Percentiles rank a stretch among this genome's conserved stretches.
Evolutionary conservation across 805 yeast species (phyloP).

Genomic region (Isabelozyma pseudorhagii): DNA sequence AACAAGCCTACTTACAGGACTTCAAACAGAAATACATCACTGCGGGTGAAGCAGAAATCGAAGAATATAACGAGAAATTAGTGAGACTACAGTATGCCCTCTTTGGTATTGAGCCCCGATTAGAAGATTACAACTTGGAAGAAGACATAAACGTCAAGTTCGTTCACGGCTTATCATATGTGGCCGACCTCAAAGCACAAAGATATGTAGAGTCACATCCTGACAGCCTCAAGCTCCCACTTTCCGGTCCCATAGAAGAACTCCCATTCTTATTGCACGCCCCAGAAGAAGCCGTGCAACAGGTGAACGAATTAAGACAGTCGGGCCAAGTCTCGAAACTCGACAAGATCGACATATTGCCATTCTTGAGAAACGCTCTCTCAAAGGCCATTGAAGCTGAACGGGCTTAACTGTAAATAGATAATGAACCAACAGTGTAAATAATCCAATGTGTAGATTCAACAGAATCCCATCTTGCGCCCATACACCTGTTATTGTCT

Average conservation of each 20-base stretch:
- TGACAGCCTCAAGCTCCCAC: conserved; percentile 25
- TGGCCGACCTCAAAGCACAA: conserved; percentile 65
- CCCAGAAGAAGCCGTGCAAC: conserved; percentile 40
- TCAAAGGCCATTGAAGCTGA: conserved; percentile 11
- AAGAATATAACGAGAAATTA: conserved; percentile 62
- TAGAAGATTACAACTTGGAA: conserved; percentile 50
- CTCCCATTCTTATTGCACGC: conserved; percentile 37
- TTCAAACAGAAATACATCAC: conserved; percentile 58
- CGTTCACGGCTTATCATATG: conserved; percentile 65
- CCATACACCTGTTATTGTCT: no score
- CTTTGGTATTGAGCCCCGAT: conserved; percentile 77
- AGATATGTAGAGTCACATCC: conserved; percentile 25
- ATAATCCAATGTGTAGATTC: neutral
- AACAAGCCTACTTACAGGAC: conserved; percentile 48
- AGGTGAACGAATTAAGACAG: conserved; percentile 48
- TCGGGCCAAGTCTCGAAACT: conserved; percentile 24
- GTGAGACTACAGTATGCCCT: conserved; percentile 78
- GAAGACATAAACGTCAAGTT: conserved; percentile 48
- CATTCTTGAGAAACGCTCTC: conserved; percentile 34
- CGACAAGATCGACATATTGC: conserved; percentile 39
- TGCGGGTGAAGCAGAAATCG: conserved; percentile 50
- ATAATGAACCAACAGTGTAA: neutral
- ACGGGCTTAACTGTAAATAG: conserved; percentile 1
- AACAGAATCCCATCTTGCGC: no score
- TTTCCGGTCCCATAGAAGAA: conserved; percentile 38